These are phyloP conservation scores for Clitopilus hobsonii DNA, from an alignment of 768 basidiomycete species.

Conservation along the genomic window DNA sequence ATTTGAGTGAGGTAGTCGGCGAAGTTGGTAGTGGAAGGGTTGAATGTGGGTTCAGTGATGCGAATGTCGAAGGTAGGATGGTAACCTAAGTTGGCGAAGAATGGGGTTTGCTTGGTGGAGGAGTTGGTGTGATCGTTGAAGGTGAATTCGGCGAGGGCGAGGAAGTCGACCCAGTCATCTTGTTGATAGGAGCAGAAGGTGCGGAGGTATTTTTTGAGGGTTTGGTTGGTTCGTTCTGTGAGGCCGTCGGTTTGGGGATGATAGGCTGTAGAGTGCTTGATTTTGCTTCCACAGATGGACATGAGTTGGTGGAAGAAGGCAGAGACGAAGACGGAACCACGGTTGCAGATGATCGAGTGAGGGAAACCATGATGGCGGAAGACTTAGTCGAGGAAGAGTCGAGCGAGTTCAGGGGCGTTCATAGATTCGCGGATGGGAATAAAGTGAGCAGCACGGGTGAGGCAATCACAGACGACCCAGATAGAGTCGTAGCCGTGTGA, in stretches of 20 bases:
- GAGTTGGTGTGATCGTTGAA: conserved; percentile 31
- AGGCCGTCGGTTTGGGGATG: conserved; percentile 40
- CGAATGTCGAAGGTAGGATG: conserved; percentile 26
- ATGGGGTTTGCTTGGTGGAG: conserved; percentile 27
- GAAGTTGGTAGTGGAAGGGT: conserved; percentile 27
- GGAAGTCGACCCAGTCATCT: conserved; percentile 16
- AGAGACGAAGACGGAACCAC: conserved; percentile 26
- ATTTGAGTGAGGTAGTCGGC: conserved; percentile 20
- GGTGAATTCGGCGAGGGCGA: conserved; percentile 35
- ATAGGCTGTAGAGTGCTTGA: conserved; percentile 29
- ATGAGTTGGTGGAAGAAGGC: conserved; percentile 19
- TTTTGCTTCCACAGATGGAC: conserved; percentile 6
- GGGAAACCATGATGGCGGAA: conserved; percentile 30
- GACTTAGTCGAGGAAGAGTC: conserved; percentile 29
- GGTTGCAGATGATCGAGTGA: conserved; percentile 27
- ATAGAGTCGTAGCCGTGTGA: conserved; percentile 32
- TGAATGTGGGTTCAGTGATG: conserved; percentile 20
- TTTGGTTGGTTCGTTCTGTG: conserved; percentile 32
- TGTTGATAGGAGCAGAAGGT: conserved; percentile 32
- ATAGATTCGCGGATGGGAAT: conserved; percentile 26
- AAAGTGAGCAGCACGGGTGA: conserved; percentile 39
- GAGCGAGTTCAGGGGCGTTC: conserved; percentile 23
- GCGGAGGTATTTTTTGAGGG: conserved; percentile 31
- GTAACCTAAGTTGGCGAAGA: conserved; percentile 17
- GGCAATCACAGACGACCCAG: conserved; percentile 29